Conservation (phyloP, 805 yeast genomes). For the Myxozyma vanderwaltii region DNA sequence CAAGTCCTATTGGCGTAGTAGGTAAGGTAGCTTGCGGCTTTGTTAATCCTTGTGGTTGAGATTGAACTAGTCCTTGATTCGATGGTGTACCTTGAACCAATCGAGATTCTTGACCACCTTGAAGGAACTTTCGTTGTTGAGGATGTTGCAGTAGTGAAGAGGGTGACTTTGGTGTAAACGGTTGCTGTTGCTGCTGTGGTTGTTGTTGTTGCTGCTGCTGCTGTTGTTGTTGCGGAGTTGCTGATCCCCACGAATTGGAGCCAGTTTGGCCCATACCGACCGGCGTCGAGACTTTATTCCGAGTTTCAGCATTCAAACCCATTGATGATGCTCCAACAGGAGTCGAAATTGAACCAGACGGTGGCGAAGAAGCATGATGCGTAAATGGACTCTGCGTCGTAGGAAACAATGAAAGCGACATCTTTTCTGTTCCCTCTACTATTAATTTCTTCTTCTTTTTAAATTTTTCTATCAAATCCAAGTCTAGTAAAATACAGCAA, state of each 20-base stretch:
- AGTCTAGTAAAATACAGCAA: no score
- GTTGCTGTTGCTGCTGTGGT: constrained; percentile 19
- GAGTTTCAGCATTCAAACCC: background rate
- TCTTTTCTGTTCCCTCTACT: background rate
- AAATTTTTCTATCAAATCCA: no score
- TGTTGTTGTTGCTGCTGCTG: constrained; percentile 16
- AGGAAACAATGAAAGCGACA: constrained; percentile 3
- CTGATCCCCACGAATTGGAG: background rate
- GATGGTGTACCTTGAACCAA: background rate
- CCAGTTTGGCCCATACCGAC: background rate
- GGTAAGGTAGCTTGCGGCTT: background rate
- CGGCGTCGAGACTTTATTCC: background rate
- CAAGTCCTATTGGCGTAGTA: constrained; percentile 21
- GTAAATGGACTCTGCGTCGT: constrained; percentile 1
- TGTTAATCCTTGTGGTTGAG: background rate
- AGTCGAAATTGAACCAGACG: background rate
- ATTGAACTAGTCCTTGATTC: background rate
- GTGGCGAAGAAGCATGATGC: background rate
- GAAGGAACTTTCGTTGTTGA: background rate
- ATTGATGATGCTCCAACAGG: background rate
- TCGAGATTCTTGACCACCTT: background rate
- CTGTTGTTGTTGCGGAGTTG: background rate
- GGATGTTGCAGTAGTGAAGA: background rate
- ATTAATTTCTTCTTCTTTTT: no score
- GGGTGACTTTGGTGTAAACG: background rate